These are phyloP conservation scores for Athelia psychrophila DNA, from an alignment of 1,284 basidiomycete species.

Conservation along the genomic window DNA sequence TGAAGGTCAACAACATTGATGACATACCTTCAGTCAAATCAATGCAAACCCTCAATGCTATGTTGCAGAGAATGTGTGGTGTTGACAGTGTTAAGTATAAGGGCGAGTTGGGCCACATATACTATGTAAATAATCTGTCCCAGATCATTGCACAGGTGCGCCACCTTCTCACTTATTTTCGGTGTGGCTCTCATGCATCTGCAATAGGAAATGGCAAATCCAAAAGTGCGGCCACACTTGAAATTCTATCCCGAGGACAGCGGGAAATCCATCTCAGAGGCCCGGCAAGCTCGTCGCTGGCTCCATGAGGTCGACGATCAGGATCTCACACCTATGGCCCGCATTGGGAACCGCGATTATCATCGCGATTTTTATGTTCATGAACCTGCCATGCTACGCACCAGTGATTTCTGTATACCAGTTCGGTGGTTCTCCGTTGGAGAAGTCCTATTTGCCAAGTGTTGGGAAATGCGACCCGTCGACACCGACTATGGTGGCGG, in stretches of 20 bases:
- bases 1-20: constrained; percentile 23
- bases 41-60: constrained; percentile 20
- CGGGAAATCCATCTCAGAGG: background rate
- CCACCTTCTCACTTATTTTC: background rate
- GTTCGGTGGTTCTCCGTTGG: constrained; percentile 25
- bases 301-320: constrained; percentile 7
- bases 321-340: constrained; percentile 6
- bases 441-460: constrained; percentile 10
- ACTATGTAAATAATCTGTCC: constrained; percentile 27
- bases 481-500: background rate
- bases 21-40: constrained; percentile 25
- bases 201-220: constrained; percentile 28
- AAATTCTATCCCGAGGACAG: constrained; percentile 11
- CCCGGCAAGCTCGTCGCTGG: constrained; percentile 8
- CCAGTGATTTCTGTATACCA: constrained; percentile 20
- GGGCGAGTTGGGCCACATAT: constrained; percentile 31
- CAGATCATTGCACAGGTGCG: constrained; percentile 29
- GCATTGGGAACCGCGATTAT: constrained; percentile 7
- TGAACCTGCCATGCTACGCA: constrained; percentile 23
- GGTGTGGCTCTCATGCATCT: background rate
- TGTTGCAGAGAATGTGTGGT: constrained; percentile 27
- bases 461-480: constrained; percentile 10
- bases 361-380: constrained; percentile 31
- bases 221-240: constrained; percentile 6
- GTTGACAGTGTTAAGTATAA: constrained; percentile 24